Evolutionary conservation across 2,329 filamentous ascomycete genomes (phyloP).

Genomic region (Phoma herbarum): DNA sequence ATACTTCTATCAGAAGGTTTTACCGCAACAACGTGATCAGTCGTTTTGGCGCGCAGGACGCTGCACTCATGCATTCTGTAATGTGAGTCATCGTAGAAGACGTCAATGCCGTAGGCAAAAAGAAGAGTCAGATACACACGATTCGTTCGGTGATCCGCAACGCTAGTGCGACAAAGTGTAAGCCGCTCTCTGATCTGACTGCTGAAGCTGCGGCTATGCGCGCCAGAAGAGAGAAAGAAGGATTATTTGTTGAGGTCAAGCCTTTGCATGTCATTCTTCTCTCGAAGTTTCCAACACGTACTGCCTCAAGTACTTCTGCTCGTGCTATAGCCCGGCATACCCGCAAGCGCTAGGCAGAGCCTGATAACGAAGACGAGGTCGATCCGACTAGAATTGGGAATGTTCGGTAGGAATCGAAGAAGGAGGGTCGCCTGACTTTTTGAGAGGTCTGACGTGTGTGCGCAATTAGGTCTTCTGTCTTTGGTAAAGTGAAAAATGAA

Average conservation of each 20-base stretch:
- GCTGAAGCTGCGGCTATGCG: not conserved
- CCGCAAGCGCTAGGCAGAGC: not conserved
- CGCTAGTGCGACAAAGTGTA: not conserved
- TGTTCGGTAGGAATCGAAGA: not conserved
- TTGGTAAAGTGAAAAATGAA: not conserved
- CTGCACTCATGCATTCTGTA: not conserved
- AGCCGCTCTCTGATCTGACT: not conserved
- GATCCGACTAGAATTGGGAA: not conserved
- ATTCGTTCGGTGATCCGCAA: not conserved
- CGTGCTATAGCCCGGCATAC: too few species aligned
- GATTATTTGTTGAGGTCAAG: not conserved
- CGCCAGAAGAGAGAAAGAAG: not conserved
- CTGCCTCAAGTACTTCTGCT: not conserved
- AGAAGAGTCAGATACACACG: not conserved
- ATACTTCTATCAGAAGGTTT: not conserved
- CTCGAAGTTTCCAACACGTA: not conserved
- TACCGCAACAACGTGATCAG: not conserved
- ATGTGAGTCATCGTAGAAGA: not conserved
- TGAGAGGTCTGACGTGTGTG: not conserved
- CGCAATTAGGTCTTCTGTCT: not conserved
- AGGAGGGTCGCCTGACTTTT: not conserved
- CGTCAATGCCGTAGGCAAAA: not conserved
- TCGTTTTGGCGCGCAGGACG: too few species aligned
- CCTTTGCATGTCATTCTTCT: not conserved
- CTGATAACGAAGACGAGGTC: not conserved